Evolutionary conservation across 73 alveolate genomes (phyloP).

Genomic region (Paramecium bursaria): DNA sequence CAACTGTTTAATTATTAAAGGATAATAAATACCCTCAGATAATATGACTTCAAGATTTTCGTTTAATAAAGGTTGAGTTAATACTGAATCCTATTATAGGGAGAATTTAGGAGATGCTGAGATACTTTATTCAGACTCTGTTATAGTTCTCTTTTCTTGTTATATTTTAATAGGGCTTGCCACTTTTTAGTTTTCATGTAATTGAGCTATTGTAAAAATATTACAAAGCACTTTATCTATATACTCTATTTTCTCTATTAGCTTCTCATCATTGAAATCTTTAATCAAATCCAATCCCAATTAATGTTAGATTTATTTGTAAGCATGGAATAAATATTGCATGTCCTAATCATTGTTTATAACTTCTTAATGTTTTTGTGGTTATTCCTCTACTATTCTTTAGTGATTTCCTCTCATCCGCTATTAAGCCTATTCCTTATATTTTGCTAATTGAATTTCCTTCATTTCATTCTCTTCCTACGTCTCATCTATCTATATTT

Average conservation of each 20-base stretch:
- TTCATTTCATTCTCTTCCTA: slow-evolving; percentile 30
- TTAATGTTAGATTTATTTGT: slow-evolving; percentile 1
- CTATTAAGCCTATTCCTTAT: slow-evolving; percentile 31
- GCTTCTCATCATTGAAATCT: slow-evolving; percentile 40
- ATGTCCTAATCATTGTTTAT: slow-evolving; percentile 7
- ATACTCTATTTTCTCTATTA: too few relatives aligned
- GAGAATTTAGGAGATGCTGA: too few relatives aligned
- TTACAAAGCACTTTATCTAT: too few relatives aligned
- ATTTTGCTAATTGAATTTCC: neutral
- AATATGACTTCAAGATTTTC: slow-evolving; percentile 15
- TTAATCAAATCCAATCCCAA: slow-evolving; percentile 33
- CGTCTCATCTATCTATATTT: slow-evolving; percentile 15
- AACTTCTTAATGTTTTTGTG: neutral
- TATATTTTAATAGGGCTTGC: neutral
- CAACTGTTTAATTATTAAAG: neutral
- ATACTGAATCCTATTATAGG: too few relatives aligned
- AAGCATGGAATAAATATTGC: neutral
- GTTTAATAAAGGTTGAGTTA: slow-evolving; percentile 13
- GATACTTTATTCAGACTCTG: neutral
- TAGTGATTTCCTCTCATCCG: slow-evolving; percentile 3
- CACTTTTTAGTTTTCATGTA: neutral
- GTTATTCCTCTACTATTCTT: neutral
- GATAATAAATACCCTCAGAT: slow-evolving; percentile 11
- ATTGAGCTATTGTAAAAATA: slow-evolving; percentile 12
- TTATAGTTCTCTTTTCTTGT: slow-evolving; percentile 27